phyloP scores from a whole-genome alignment of 768 basidiomycete genomes.

The Pleurotus platypus region DNA sequence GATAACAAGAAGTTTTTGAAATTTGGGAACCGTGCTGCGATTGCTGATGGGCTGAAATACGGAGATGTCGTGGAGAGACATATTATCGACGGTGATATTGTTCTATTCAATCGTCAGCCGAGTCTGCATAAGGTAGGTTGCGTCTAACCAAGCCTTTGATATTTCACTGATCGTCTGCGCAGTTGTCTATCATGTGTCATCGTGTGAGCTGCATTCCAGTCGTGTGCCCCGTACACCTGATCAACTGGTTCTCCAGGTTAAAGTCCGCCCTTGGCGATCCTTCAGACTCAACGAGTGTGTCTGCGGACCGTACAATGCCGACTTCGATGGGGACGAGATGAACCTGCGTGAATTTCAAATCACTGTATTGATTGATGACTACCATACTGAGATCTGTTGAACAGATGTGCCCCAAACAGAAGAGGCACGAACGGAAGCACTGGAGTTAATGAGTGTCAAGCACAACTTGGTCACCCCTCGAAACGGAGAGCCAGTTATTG shows the following conservation, averaged over 20 bases:
- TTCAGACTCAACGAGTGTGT: slow-evolving; percentile 99
- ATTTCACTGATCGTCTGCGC: slow-evolving; percentile 7
- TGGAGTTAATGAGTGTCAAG: slow-evolving; percentile 96
- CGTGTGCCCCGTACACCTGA: neutral
- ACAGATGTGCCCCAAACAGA: slow-evolving; percentile 98
- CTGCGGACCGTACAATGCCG: slow-evolving; percentile 98
- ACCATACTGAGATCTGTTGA: neutral
- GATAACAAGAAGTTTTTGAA: slow-evolving; percentile 88
- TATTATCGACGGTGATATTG: slow-evolving; percentile 91
- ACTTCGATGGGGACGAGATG: slow-evolving; percentile 99
- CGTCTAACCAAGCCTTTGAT: neutral
- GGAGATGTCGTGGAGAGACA: slow-evolving; percentile 96
- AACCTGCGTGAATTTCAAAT: slow-evolving; percentile 74
- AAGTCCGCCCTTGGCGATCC: slow-evolving; percentile 95
- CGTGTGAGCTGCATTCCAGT: slow-evolving; percentile 45
- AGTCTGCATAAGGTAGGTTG: slow-evolving; percentile 84
- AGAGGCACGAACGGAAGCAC: slow-evolving; percentile 94
- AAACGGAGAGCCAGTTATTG: slow-evolving; percentile 98
- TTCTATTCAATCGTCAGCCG: slow-evolving; percentile 97
- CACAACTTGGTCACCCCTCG: slow-evolving; percentile 96
- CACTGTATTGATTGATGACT: neutral
- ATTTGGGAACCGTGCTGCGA: slow-evolving; percentile 76
- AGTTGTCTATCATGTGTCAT: slow-evolving; percentile 99
- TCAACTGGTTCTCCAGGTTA: slow-evolving; percentile 42
- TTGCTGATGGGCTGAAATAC: slow-evolving; percentile 78